Percentiles rank a stretch among this genome's conserved stretches.
phyloP scores from a whole-genome alignment of 352 stramenopile species.

The Phytophthora lateralis region DNA sequence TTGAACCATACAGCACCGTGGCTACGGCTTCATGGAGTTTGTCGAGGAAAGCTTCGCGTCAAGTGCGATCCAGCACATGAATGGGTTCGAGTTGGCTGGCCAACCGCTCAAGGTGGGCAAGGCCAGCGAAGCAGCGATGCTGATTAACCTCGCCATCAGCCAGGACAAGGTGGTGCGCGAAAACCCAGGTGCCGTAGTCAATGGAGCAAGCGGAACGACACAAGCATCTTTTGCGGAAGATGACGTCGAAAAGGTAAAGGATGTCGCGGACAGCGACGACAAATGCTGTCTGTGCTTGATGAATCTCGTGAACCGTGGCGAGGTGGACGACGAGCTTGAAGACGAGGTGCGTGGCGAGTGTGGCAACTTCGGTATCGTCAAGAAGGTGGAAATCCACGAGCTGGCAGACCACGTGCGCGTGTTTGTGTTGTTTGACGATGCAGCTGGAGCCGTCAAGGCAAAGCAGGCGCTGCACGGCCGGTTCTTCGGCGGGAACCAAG shows the following conservation, averaged over 20 bases:
- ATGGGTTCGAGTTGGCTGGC: constrained; percentile 78
- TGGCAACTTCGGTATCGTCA: constrained; percentile 61
- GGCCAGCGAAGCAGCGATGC: constrained; percentile 65
- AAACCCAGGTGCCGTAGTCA: constrained; percentile 18
- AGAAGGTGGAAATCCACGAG: constrained; percentile 64
- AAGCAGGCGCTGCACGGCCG: constrained; percentile 70
- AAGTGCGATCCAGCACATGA: constrained; percentile 86
- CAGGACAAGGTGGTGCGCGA: constrained; percentile 65
- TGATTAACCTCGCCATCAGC: constrained; percentile 70
- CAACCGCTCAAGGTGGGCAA: constrained; percentile 82
- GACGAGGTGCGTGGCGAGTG: constrained; percentile 76
- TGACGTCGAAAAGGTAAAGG: constrained; percentile 65
- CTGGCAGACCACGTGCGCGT: constrained; percentile 74
- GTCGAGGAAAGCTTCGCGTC: constrained; percentile 55
- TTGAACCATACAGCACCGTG: constrained; percentile 58
- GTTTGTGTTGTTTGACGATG: constrained; percentile 74
- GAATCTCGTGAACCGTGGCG: constrained; percentile 70
- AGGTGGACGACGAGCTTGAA: constrained; percentile 75
- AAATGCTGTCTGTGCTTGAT: constrained; percentile 74
- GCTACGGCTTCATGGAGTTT: constrained; percentile 82
- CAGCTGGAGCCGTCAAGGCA: constrained; percentile 48
- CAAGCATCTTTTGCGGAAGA: constrained; percentile 51
- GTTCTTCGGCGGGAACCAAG: constrained; percentile 80
- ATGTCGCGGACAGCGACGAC: constrained; percentile 35
- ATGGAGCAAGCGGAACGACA: background rate